Conservation (phyloP, 345 rosid genomes). For the Xanthoceras sorbifolium region DNA sequence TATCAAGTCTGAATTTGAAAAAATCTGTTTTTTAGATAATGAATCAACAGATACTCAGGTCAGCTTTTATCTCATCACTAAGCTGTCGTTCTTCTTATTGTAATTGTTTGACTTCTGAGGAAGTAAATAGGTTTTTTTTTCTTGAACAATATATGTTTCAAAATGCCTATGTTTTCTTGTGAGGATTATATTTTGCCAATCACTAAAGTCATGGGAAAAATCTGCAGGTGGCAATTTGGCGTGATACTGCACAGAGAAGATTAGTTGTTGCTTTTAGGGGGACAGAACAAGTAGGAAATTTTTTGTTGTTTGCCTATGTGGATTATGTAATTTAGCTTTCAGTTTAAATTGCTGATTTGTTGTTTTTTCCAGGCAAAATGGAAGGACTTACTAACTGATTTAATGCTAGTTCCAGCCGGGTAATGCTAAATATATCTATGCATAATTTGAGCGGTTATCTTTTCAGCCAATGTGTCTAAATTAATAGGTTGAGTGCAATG, state of each 20-base stretch:
- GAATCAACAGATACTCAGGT: constrained; percentile 89
- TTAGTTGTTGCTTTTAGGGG: constrained; percentile 94
- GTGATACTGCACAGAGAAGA: constrained; percentile 75
- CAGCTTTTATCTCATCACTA: constrained; percentile 22
- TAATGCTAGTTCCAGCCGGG: constrained; percentile 92
- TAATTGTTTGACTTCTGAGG: constrained; percentile 3
- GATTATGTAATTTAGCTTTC: constrained; percentile 16
- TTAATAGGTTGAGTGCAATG: background rate
- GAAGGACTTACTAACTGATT: constrained; percentile 93
- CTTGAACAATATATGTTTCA: background rate
- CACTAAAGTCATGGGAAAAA: constrained; percentile 27
- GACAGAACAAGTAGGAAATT: constrained; percentile 82
- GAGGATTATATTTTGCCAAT: constrained; percentile 19
- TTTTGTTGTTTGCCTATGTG: constrained; percentile 20
- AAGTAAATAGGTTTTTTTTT: background rate
- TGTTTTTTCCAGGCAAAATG: constrained; percentile 65
- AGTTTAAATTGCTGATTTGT: constrained; percentile 20
- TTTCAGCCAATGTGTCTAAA: background rate
- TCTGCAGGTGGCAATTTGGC: constrained; percentile 93
- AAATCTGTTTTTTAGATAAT: constrained; percentile 86
- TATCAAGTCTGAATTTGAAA: constrained; percentile 94
- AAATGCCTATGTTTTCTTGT: constrained; percentile 13
- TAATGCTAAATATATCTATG: constrained; percentile 38
- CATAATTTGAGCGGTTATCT: background rate
- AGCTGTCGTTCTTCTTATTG: background rate